Conservation (phyloP, 441 rosid species). For the Francoa sonchifolia region DNA sequence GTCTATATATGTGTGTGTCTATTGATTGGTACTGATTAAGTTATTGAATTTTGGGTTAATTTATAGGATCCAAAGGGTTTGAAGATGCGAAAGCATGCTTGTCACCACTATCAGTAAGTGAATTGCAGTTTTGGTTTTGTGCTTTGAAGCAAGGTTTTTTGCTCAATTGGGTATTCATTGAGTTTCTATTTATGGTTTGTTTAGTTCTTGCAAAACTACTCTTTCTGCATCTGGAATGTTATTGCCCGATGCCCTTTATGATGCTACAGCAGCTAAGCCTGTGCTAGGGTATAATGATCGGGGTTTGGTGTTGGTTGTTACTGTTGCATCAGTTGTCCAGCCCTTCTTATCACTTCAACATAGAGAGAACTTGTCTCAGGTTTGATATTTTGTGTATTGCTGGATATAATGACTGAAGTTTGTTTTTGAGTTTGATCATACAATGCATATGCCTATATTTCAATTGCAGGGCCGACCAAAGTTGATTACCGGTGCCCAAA, state of each 20-base stretch:
- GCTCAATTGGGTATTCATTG: background rate
- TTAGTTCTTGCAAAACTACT: conserved; percentile 70
- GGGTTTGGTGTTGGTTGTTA: conserved; percentile 39
- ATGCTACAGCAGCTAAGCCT: conserved; percentile 24
- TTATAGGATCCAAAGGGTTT: conserved; percentile 75
- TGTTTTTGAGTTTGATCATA: too few relatives aligned
- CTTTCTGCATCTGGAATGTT: conserved; percentile 85
- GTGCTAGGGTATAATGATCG: conserved; percentile 18
- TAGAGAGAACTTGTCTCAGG: conserved; percentile 44
- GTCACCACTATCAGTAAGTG: conserved; percentile 69
- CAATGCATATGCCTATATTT: too few relatives aligned
- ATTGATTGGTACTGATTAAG: background rate
- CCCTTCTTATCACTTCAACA: conserved; percentile 46
- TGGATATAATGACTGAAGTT: conserved; percentile 5
- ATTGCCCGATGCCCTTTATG: conserved; percentile 34
- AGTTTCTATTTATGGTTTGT: conserved; percentile 2
- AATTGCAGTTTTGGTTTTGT: background rate
- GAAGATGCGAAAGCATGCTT: conserved; percentile 89
- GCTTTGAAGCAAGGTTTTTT: background rate
- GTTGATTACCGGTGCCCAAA: conserved; percentile 62
- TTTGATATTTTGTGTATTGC: conserved; percentile 15
- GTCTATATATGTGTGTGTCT: background rate
- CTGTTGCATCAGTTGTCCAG: conserved; percentile 80
- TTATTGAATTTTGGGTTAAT: background rate
- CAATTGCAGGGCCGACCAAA: conserved; percentile 45